A percentile compares a stretch with the other conserved stretches of the same genome.
Evolutionary conservation across 805 yeast species (phyloP).

Genomic region (Kodamaea hsintzibuensis): DNA sequence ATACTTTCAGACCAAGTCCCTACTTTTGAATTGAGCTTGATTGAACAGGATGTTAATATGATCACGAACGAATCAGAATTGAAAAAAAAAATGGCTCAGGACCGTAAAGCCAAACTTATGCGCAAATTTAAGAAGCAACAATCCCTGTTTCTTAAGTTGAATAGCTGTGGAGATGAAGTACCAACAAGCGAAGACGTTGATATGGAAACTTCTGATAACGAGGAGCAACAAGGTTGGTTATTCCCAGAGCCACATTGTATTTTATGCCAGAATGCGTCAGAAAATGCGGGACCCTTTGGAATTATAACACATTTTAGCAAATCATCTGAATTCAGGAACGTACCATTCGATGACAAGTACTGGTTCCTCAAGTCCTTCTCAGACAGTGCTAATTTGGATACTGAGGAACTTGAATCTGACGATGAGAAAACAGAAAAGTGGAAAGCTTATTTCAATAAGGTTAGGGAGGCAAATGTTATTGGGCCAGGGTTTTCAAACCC

Average conservation of each 20-base stretch:
- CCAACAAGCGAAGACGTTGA: conserved; percentile 23
- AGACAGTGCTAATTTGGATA: conserved; percentile 43
- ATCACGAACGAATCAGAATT: conserved; percentile 35
- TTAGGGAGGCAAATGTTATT: conserved; percentile 43
- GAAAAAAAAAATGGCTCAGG: conserved; percentile 69
- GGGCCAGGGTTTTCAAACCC: conserved; percentile 71
- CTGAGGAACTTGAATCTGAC: conserved; percentile 25
- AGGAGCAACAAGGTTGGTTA: conserved; percentile 47
- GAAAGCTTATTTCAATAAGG: conserved; percentile 34
- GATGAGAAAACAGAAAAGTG: conserved; percentile 33
- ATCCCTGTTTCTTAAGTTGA: conserved; percentile 63
- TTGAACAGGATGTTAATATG: conserved; percentile 17
- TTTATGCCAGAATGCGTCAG: conserved; percentile 75
- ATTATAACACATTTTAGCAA: conserved; percentile 62
- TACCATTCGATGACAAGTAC: conserved; percentile 63
- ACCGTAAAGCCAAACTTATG: conserved; percentile 67
- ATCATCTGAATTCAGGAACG: conserved; percentile 58
- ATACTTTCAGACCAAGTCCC: conserved; percentile 20
- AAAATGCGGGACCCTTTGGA: conserved; percentile 69
- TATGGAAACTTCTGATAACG: conserved; percentile 41
- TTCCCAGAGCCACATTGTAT: conserved; percentile 78
- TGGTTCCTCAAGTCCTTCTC: conserved; percentile 69
- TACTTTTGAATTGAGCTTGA: conserved; percentile 24
- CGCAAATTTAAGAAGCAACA: conserved; percentile 83
- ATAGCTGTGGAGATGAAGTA: conserved; percentile 34